These are phyloP conservation scores for Leishmania amazonensis DNA, from an alignment of 208 protist species.

Conservation along the genomic window DNA sequence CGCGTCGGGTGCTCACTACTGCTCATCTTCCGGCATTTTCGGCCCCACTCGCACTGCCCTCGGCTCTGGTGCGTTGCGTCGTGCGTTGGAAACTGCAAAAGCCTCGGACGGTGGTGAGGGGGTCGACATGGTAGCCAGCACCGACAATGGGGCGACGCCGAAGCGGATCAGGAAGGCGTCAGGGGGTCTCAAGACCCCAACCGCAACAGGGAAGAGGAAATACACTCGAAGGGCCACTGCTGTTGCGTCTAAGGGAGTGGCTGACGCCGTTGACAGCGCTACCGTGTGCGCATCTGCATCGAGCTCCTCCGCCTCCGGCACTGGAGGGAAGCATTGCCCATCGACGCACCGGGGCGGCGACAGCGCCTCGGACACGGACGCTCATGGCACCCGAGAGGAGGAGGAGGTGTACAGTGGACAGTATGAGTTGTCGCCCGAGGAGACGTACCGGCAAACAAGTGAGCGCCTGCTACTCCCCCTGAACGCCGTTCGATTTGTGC, in stretches of 20 bases:
- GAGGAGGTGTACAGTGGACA: conserved; percentile 18
- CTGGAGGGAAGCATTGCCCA: neutral
- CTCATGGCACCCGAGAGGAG: conserved; percentile 1
- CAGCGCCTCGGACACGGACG: neutral
- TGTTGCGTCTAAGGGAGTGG: neutral
- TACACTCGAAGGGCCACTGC: conserved; percentile 6
- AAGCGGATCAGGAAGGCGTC: neutral
- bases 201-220: conserved; percentile 7
- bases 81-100: neutral
- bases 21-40: neutral
- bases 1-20: neutral
- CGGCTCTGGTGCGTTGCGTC: neutral
- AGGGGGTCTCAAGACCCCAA: neutral
- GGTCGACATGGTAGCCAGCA: neutral
- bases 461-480: conserved; percentile 40
- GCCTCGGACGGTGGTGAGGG: neutral
- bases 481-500: conserved; percentile 49
- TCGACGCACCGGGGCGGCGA: neutral
- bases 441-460: conserved; percentile 41
- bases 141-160: neutral
- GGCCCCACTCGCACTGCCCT: neutral
- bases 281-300: neutral
- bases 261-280: neutral
- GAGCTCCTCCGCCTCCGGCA: neutral
- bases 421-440: conserved; percentile 25